Percentiles rank a stretch among this genome's conserved stretches.
Conservation (phyloP, 2,329 filamentous ascomycete genomes). For the Colletotrichum sojae region DNA sequence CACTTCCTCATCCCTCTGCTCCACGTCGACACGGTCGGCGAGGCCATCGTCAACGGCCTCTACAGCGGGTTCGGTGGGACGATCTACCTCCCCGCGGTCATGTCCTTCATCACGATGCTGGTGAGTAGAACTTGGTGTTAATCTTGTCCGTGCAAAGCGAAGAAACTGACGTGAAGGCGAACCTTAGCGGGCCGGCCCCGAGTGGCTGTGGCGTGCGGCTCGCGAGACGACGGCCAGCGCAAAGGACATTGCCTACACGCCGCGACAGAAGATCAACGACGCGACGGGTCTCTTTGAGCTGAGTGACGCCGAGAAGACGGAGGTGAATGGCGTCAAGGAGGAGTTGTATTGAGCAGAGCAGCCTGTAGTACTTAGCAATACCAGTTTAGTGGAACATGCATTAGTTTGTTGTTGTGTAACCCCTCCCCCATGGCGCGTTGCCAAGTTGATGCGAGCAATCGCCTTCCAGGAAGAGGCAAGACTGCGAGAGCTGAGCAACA, state of each 20-base stretch:
- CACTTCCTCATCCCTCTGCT: constrained; percentile 50
- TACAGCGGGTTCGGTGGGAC: constrained; percentile 50
- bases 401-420: no score
- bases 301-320: background rate
- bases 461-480: no score
- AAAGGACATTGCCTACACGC: constrained; percentile 14
- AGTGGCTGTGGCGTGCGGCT: constrained; percentile 42
- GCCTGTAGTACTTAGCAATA: background rate
- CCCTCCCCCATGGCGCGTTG: background rate
- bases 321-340: background rate
- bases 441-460: background rate
- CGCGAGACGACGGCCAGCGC: constrained; percentile 25
- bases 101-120: constrained; percentile 45
- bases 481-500: background rate
- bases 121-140: constrained; percentile 43
- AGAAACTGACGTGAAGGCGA: background rate
- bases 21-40: constrained; percentile 51
- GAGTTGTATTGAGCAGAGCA: background rate
- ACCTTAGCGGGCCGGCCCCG: constrained; percentile 43
- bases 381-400: no score
- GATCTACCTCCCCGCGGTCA: constrained; percentile 49
- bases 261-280: constrained; percentile 31
- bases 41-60: constrained; percentile 47
- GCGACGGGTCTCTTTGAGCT: constrained; percentile 17
- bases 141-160: no score